A percentile compares a stretch with the other conserved stretches of the same genome.
Evolutionary conservation across 495 filamentous ascomycete species (phyloP).

Genomic region (Amorphotheca resinae): DNA sequence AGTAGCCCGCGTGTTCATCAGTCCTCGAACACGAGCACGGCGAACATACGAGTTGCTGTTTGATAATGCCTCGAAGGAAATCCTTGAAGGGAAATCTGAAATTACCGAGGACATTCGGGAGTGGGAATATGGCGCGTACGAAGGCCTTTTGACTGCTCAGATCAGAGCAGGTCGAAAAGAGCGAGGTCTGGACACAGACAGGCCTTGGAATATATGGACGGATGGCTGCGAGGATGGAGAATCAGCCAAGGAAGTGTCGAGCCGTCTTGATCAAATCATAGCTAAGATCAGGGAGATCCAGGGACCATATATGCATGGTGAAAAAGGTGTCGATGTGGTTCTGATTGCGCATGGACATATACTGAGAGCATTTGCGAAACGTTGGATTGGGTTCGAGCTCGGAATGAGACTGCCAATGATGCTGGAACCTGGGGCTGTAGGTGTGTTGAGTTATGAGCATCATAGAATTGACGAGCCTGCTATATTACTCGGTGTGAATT

Average conservation of each 20-base stretch:
- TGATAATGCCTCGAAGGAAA: conserved; percentile 28
- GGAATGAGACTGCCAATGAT: conserved; percentile 42
- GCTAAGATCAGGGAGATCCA: conserved; percentile 45
- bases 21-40: conserved; percentile 57
- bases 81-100: conserved; percentile 34
- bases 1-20: conserved; percentile 59
- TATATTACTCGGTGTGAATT: conserved; percentile 42
- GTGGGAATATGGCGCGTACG: conserved; percentile 74
- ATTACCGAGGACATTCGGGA: conserved; percentile 54
- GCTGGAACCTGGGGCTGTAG: conserved; percentile 56
- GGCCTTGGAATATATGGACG: conserved; percentile 52
- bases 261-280: conserved; percentile 51
- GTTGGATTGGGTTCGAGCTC: conserved; percentile 52
- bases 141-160: conserved; percentile 53
- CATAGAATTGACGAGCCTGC: conserved; percentile 55
- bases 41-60: conserved; percentile 62
- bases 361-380: conserved; percentile 58
- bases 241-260: conserved; percentile 42
- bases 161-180: conserved; percentile 42
- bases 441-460: conserved; percentile 59
- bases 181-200: conserved; percentile 38
- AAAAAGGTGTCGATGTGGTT: conserved; percentile 44
- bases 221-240: conserved; percentile 51
- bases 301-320: conserved; percentile 28
- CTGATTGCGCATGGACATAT: conserved; percentile 64